Conservation (phyloP, 257 asterid species). For the Solanum corneliomulleri region DNA sequence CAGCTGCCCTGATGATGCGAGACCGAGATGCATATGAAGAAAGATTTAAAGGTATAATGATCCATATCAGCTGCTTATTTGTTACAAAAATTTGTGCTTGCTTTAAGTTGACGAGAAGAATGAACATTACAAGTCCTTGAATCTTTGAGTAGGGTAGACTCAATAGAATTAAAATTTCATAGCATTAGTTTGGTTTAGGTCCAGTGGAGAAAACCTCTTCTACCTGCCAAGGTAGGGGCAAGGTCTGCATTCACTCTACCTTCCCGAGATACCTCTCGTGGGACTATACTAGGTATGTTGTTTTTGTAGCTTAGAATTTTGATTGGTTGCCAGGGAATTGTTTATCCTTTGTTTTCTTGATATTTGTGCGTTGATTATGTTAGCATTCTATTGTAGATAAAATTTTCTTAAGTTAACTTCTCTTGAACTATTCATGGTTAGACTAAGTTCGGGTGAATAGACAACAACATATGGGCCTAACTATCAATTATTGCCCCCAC, state of each 20-base stretch:
- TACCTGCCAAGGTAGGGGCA: background rate
- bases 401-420: too few relatives aligned
- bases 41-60: conserved; percentile 67
- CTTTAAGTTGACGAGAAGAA: background rate
- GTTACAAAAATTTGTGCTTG: background rate
- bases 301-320: too few relatives aligned
- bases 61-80: background rate
- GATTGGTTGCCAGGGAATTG: too few relatives aligned
- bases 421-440: too few relatives aligned
- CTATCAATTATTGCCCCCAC: background rate
- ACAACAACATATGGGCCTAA: background rate
- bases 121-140: background rate
- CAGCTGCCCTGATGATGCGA: conserved; percentile 89
- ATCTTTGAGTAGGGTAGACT: background rate
- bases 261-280: too few relatives aligned
- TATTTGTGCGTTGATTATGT: too few relatives aligned
- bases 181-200: background rate
- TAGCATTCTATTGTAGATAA: too few relatives aligned
- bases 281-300: too few relatives aligned
- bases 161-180: background rate
- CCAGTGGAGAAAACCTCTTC: background rate
- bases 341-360: too few relatives aligned
- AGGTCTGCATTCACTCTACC: background rate
- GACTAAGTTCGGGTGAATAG: too few relatives aligned
- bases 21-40: conserved; percentile 71